Conservation (phyloP, 2,329 filamentous ascomycete species). For the Aspergillus aculeatus region DNA sequence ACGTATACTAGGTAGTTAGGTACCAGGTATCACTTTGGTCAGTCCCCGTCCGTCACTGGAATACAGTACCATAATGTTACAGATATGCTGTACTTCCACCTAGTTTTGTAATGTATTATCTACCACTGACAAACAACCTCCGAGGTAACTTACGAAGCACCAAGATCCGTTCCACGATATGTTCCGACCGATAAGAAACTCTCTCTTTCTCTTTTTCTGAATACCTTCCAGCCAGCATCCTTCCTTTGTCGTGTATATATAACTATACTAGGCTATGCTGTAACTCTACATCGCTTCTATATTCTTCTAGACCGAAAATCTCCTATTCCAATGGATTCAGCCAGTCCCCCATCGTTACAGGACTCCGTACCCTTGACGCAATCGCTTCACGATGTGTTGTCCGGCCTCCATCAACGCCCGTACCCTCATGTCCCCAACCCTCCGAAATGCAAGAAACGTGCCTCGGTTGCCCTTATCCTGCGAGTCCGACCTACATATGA, state of each 20-base stretch:
- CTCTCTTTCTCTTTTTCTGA: not conserved
- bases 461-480: conserved; percentile 65
- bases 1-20: no score
- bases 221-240: not conserved
- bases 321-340: not conserved
- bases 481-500: conserved; percentile 60
- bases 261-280: not conserved
- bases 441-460: conserved; percentile 55
- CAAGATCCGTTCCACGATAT: not conserved
- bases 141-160: no score
- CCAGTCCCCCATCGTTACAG: not conserved
- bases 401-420: conserved; percentile 35
- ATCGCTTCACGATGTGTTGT: conserved; percentile 33
- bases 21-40: not conserved
- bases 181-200: not conserved
- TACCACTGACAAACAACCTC: no score
- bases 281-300: not conserved
- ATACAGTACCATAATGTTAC: not conserved
- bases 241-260: not conserved
- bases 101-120: no score
- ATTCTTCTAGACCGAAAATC: not conserved
- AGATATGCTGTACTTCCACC: no score
- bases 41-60: not conserved
- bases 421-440: conserved; percentile 48
- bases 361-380: conserved; percentile 20